Evolutionary conservation across 805 yeast species (phyloP), one percentile per base, ranked within the genome.

Genomic region (Sugiyamaella mastotermitis): DNA sequence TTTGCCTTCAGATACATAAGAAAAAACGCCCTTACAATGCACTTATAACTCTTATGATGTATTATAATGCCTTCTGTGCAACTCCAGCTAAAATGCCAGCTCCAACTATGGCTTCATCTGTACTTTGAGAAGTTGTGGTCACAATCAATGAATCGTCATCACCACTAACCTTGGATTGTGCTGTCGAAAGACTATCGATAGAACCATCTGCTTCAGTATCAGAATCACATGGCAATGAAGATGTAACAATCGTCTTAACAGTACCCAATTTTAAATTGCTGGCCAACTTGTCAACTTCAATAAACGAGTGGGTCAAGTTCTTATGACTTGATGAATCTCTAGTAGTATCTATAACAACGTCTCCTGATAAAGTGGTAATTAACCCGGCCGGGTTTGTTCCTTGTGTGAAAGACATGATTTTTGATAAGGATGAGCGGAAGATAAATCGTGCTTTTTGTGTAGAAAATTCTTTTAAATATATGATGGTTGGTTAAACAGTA

Each of bases 231-330:
- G 31, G 16, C n/a, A n/a, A n/a, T n/a, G n/a, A n/a, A n/a, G n/a
- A n/a, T n/a, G n/a, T n/a, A 7, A 47, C 31, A 17, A 47, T 40
- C 29, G 41, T 40, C 26, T 32, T 26, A 13, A 47, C 38, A 3
- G 36, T 16, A 5, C 51, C 52, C 5, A 49, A 43, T 31, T 50
- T 46, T 21, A 50, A 28, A 14, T 38, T 30, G n/a, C 32, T 38
- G 4, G 49, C 45, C 19, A 40, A 21, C 7, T 36, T 41, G 18
- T 45, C 46, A 9, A 38, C 31, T 13, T 43, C 48, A 5, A 41
- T 35, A 41, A 40, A 48, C 7, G 46, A 37, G 15, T 23, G 26
- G n/a, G 10, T 23, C n/a, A 23, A 10, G n/a, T 23, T 23, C 26
- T 23, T 23, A n/a, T 23, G 26, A 10, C n/a, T 10, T 10, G 26